Evolutionary conservation across 768 basidiomycete species (phyloP), one percentile per base, ranked within the genome.

Genomic region (Mrakia hoshinonis): DNA sequence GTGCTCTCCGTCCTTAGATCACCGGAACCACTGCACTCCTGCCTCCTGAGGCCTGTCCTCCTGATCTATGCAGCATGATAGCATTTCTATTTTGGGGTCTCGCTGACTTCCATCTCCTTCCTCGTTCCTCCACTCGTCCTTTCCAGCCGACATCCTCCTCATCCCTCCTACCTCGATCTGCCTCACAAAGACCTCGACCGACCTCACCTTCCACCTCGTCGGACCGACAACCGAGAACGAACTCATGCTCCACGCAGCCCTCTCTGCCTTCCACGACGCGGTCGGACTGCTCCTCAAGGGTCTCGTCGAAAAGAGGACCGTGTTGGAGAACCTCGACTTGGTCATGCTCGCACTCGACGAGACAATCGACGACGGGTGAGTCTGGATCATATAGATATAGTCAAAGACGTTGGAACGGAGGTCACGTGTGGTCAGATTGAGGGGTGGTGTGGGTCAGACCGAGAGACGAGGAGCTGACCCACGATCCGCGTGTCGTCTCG

Each of bases 351-450:
- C 93, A 76, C 81, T 97, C 64, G 96, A 98, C 80, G 96, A 99
- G 82, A 95, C 92, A 3, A 87, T 98, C 71, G 96, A 99, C 80
- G 93, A 99, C 78, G 96, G 96, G 95, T 97, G 79, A 76, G 87
- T 83, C 3, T 20, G 31, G 24, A 9, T 18, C 20, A n/a, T 18
- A 18, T 4, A 20, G 38, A n/a, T 15, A 38, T 24, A 26, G n/a
- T 7, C 22, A 11, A 4, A n/a, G 61, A 43, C 36, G 36, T 46
- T 0, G 36, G 36, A n/a, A 15, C 9, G 22, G 34, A n/a, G n/a
- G 10, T 12, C 5, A 15, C 15, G 61, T n/a, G 18, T 38, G 36
- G 60, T 15, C 9, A n/a, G 11, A 43, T 34, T 46, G 11, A 39
- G 31, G 64, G 2, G 58, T 29, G 36, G 58, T 7, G 9, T 10